Percentiles rank a stretch among this genome's conserved stretches.
Evolutionary conservation across 176 grass and related monocot species (phyloP).

Genomic region (Zoysia pacifica): DNA sequence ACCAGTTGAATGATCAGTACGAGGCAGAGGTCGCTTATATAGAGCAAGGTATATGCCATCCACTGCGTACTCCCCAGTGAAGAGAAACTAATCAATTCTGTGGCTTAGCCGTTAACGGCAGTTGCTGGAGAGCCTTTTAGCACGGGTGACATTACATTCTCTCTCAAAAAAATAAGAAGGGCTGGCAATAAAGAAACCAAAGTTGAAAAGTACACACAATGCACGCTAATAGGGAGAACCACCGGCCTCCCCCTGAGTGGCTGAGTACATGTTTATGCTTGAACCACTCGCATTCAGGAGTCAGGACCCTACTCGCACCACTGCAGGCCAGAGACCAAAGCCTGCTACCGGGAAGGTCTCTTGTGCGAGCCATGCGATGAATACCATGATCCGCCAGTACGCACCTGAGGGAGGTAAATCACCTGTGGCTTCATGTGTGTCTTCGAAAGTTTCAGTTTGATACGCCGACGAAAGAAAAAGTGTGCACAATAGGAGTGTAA

Average conservation of each 20-base stretch:
- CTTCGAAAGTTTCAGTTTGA: background rate
- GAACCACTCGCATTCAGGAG: background rate
- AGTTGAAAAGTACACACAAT: background rate
- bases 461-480: slow-evolving; percentile 12
- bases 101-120: slow-evolving; percentile 13
- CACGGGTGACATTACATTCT: background rate
- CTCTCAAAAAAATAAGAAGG: background rate
- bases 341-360: background rate
- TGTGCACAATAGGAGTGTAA: background rate
- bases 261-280: background rate
- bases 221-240: background rate
- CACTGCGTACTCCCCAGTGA: slow-evolving; percentile 3
- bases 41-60: slow-evolving; percentile 9
- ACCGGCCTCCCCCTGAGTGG: background rate
- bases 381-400: background rate
- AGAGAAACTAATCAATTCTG: background rate
- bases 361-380: slow-evolving; percentile 15
- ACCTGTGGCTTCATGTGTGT: background rate
- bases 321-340: background rate
- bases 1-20: background rate
- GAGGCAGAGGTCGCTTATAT: slow-evolving; percentile 33
- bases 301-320: background rate
- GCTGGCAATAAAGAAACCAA: background rate
- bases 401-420: background rate
- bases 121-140: slow-evolving; percentile 25